Base-by-base conservation (phyloP, 768 basidiomycete species). In the Rhizopogon sp. region DNA sequence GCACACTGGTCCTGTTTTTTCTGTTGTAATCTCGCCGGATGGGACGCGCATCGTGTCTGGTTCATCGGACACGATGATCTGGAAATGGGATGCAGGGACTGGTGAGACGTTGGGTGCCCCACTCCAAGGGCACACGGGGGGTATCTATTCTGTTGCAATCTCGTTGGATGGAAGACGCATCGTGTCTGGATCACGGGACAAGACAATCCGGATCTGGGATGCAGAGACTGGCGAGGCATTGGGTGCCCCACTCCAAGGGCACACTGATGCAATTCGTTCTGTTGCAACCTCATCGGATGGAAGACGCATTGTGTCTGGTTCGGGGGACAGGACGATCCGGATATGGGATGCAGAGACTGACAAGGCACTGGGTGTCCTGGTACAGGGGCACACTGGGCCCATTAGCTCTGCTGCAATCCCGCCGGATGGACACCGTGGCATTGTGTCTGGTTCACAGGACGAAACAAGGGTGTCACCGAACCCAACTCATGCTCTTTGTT, bases 261-360 rank as follows among this genome's bases (percentile, higher is more conserved):
- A 50, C 49, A 50, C 49, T 8, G 9, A 5, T 33, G 5, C 5
- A 14, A 31, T 50, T 14, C 22, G 13, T 7, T 53, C 52, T 28
- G 52, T 53, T 17, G 51, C 51, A n/a, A 41, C 40, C 51, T 52
- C 51, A 10, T 41, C 39, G 20, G 51, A 52, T 41, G 51, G 51
- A 14, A 40, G 13, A 41, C 40, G 25, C 17, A 41, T 52, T 40
- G 51, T 52, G 35, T 52, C 51, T 17, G 52, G 52, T 9, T 53
- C 52, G 3, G 3, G 4, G 8, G 52, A 53, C 9, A 53, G 17
- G 42, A 53, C 42, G 6, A 33, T 53, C 14, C 6, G 40, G 9
- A n/a, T 53, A 7, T 53, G 52, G 52, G 31, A 33, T 53, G 20
- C 3, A 40, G 16, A 20, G 6, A 52, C 51, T 22, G 44, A 13